phyloP scores from a whole-genome alignment of 1,284 basidiomycete genomes.

The Ganoderma meredithae region DNA sequence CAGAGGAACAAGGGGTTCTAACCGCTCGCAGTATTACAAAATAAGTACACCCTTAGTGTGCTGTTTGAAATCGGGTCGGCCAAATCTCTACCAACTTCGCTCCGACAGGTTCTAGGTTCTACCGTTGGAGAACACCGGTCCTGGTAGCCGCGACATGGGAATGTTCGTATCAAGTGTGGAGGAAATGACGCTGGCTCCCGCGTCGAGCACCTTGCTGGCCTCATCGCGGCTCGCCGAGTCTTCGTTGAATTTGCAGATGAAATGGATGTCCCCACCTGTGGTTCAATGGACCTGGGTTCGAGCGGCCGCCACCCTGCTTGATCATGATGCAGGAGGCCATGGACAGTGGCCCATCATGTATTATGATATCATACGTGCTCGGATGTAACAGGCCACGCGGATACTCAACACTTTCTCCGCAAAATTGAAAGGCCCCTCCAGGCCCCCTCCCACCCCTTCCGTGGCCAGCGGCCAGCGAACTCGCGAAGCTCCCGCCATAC shows the following conservation, averaged over 20 bases:
- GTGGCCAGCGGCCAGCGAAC: not conserved
- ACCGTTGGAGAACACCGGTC: slow-evolving; percentile 4
- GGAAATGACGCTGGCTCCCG: not conserved
- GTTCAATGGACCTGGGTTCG: not conserved
- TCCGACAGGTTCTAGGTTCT: not conserved
- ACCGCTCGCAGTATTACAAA: not conserved
- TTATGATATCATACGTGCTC: not conserved
- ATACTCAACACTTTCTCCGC: not conserved
- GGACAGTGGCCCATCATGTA: not conserved
- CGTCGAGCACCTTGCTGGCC: not conserved
- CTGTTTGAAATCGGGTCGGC: not conserved
- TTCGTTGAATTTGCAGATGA: not conserved
- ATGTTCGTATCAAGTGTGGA: not conserved
- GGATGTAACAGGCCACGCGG: not conserved
- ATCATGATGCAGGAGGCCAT: not conserved
- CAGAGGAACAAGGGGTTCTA: not conserved
- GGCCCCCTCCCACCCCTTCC: not conserved
- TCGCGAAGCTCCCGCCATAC: not conserved
- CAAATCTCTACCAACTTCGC: not conserved
- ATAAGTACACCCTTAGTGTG: not conserved
- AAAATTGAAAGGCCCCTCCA: not conserved
- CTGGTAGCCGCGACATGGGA: not conserved
- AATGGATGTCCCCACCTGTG: not conserved
- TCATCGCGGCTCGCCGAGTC: not conserved
- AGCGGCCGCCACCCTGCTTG: not conserved